These are phyloP conservation scores for Coniella vitis DNA, from an alignment of 2,329 filamentous ascomycete species.

Conservation along the genomic window DNA sequence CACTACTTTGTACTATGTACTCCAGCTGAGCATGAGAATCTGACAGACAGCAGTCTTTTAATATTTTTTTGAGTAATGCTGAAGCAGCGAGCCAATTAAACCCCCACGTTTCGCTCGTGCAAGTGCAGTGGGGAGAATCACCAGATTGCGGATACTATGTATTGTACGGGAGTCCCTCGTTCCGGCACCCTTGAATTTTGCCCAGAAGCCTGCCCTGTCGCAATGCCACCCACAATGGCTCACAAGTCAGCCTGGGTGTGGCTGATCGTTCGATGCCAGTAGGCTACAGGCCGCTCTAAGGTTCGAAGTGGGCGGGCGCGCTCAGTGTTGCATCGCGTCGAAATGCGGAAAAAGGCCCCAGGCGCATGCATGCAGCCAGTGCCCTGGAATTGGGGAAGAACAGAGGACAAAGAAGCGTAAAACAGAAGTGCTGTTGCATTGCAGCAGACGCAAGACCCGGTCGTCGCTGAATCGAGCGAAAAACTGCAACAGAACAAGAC, in stretches of 20 bases:
- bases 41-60: no score
- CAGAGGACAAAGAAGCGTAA: no score
- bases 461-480: background rate
- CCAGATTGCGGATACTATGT: constrained; percentile 1
- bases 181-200: constrained; percentile 1
- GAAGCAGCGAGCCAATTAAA: no score
- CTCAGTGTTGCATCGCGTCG: constrained; percentile 12
- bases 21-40: no score
- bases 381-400: background rate
- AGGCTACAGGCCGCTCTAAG: no score
- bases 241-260: constrained; percentile 12
- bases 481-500: no score
- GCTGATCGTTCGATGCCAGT: constrained; percentile 7
- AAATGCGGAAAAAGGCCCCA: constrained; percentile 4
- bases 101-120: no score
- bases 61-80: no score
- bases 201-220: constrained; percentile 3
- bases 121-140: background rate
- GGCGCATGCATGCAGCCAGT: background rate
- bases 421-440: no score
- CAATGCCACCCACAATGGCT: constrained; percentile 11
- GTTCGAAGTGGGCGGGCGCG: no score
- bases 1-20: no score
- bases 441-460: no score
- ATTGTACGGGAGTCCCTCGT: background rate